phyloP scores from a whole-genome alignment of 139 green algal genomes.

The Volvox reticuliferus region DNA sequence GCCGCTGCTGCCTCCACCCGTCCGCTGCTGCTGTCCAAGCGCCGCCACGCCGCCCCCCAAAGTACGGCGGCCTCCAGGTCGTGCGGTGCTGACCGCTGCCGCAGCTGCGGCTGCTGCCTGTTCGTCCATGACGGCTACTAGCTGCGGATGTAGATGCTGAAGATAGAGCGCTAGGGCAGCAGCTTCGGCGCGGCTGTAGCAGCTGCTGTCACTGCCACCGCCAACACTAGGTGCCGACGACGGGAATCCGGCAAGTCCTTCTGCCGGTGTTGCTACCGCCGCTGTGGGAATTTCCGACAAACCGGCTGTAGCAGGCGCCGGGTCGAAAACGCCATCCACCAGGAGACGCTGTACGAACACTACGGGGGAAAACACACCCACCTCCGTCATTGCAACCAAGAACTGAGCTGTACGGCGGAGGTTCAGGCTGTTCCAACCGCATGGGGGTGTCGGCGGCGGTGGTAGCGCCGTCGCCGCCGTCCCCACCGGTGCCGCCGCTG shows the following conservation, averaged over 20 bases:
- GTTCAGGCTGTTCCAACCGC: slow-evolving; percentile 27
- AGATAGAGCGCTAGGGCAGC: slow-evolving; percentile 21
- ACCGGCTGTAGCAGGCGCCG: neutral
- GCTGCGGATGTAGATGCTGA: slow-evolving; percentile 37
- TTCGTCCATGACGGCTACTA: slow-evolving; percentile 15
- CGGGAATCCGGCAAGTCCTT: neutral
- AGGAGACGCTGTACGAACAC: slow-evolving; percentile 25
- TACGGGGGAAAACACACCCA: neutral
- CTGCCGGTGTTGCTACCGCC: neutral
- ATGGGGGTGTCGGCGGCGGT: neutral
- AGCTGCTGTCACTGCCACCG: neutral
- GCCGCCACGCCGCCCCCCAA: neutral
- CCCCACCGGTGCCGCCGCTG: neutral
- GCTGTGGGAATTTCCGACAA: neutral
- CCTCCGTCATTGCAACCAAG: slow-evolving; percentile 27
- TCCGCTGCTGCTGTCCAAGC: slow-evolving; percentile 4
- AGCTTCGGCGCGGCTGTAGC: neutral
- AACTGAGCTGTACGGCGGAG: slow-evolving; percentile 31
- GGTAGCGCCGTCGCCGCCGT: neutral
- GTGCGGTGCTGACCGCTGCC: neutral
- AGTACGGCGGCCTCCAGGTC: slow-evolving; percentile 7
- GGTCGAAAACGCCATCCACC: slow-evolving; percentile 8
- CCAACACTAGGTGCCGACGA: neutral
- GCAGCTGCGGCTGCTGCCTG: neutral
- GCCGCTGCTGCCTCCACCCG: neutral